Percentiles rank a stretch among this genome's conserved stretches.
Evolutionary conservation across 805 yeast species (phyloP).

Genomic region (Komagataella ulmi): DNA sequence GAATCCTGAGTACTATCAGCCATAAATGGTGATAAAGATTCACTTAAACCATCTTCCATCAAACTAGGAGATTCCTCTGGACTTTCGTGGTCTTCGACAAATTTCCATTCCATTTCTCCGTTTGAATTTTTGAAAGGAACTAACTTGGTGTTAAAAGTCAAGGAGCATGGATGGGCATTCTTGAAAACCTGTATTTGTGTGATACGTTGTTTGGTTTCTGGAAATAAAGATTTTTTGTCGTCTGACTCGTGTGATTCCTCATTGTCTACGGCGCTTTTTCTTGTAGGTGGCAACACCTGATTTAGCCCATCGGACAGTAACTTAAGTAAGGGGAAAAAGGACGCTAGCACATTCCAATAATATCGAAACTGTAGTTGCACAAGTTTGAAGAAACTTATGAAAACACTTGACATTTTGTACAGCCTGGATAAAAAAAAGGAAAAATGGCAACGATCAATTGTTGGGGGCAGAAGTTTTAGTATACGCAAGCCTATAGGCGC

Average conservation of each 20-base stretch:
- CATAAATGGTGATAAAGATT: slow-evolving; percentile 9
- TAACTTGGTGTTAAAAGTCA: slow-evolving; percentile 23
- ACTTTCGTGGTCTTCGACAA: slow-evolving; percentile 21
- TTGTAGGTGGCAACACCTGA: not conserved
- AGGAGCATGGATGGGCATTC: slow-evolving; percentile 1
- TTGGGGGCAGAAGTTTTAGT: not conserved
- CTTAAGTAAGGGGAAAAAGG: not conserved
- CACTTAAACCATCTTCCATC: slow-evolving; percentile 1
- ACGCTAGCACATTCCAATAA: not conserved
- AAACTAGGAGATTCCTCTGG: not conserved
- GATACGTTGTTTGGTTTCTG: not conserved
- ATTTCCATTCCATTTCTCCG: slow-evolving; percentile 47
- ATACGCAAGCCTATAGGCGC: not conserved
- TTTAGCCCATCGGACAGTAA: not conserved
- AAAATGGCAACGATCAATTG: not conserved
- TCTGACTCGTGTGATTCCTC: not conserved
- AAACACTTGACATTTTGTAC: not conserved
- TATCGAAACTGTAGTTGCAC: not conserved
- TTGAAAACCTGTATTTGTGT: not conserved
- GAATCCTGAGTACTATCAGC: slow-evolving; percentile 3
- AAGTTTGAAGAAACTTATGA: not conserved
- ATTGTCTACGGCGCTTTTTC: not conserved
- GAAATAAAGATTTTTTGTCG: not conserved
- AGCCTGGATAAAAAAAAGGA: not conserved
- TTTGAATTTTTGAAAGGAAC: slow-evolving; percentile 35